Conservation (phyloP, 306 rosid species). For the Purshia tridentata region DNA sequence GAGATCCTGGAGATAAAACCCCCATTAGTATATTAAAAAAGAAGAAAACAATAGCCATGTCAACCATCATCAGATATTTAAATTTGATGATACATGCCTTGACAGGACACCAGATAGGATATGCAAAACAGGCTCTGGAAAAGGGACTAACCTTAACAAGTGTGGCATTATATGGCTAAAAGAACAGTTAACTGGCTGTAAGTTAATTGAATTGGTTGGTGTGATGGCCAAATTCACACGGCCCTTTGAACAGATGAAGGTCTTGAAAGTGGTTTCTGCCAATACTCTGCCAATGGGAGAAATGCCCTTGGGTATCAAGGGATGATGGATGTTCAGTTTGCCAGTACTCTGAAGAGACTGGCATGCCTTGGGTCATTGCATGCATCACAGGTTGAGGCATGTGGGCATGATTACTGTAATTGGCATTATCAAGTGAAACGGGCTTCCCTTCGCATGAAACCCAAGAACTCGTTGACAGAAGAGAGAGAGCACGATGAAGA, state of each 20-base stretch:
- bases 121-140: background rate
- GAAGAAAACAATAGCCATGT: background rate
- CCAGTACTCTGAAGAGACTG: conserved; percentile 49
- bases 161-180: background rate
- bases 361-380: conserved; percentile 32
- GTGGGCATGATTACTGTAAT: conserved; percentile 12
- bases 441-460: conserved; percentile 44
- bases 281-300: conserved; percentile 35
- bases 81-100: background rate
- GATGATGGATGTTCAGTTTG: conserved; percentile 36
- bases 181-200: background rate
- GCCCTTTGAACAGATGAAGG: conserved; percentile 45
- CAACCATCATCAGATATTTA: no score
- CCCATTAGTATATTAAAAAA: no score
- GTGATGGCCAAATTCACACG: conserved; percentile 44
- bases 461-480: conserved; percentile 93
- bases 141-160: conserved; percentile 14
- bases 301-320: conserved; percentile 13
- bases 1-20: no score
- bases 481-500: conserved; percentile 95
- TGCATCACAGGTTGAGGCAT: conserved; percentile 35
- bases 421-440: conserved; percentile 32
- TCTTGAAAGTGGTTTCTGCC: conserved; percentile 49
- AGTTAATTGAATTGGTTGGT: conserved; percentile 46
- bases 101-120: background rate